Conservation (phyloP, 768 basidiomycete species). For the Agaricus blazei region DNA sequence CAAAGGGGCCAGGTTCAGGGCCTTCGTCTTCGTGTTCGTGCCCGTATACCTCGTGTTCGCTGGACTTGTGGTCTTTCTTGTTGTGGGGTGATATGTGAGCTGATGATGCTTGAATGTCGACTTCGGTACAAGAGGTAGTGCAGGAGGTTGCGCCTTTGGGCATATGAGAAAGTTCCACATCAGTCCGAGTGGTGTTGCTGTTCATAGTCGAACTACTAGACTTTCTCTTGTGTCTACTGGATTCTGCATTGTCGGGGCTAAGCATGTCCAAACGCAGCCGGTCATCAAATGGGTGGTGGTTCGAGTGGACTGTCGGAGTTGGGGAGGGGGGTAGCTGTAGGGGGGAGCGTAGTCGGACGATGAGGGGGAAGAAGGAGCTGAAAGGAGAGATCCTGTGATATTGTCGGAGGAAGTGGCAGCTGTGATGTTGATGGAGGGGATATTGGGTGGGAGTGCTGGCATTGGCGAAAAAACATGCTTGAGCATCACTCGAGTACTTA, state of each 20-base stretch:
- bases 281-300: slow-evolving; percentile 60
- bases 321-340: slow-evolving; percentile 63
- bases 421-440: slow-evolving; percentile 30
- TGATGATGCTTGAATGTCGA: slow-evolving; percentile 18
- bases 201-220: slow-evolving; percentile 51
- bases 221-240: slow-evolving; percentile 43
- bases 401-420: slow-evolving; percentile 7
- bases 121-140: slow-evolving; percentile 29
- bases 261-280: slow-evolving; percentile 61
- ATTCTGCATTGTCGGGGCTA: slow-evolving; percentile 24
- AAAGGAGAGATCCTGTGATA: slow-evolving; percentile 12
- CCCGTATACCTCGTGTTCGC: slow-evolving; percentile 26
- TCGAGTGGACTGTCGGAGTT: slow-evolving; percentile 64
- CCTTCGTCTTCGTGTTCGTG: slow-evolving; percentile 32
- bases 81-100: slow-evolving; percentile 6
- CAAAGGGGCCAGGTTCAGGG: slow-evolving; percentile 66
- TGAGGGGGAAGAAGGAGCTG: slow-evolving; percentile 11
- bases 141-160: slow-evolving; percentile 30
- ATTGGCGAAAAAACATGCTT: slow-evolving; percentile 11
- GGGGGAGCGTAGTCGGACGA: slow-evolving; percentile 22
- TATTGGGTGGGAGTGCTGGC: slow-evolving; percentile 15
- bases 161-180: slow-evolving; percentile 36
- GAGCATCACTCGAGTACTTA: not conserved
- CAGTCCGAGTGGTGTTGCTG: slow-evolving; percentile 44
- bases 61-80: slow-evolving; percentile 21